Evolutionary conservation across 2,329 filamentous ascomycete species (phyloP).

Genomic region (Phyllosticta paracitricarpa): DNA sequence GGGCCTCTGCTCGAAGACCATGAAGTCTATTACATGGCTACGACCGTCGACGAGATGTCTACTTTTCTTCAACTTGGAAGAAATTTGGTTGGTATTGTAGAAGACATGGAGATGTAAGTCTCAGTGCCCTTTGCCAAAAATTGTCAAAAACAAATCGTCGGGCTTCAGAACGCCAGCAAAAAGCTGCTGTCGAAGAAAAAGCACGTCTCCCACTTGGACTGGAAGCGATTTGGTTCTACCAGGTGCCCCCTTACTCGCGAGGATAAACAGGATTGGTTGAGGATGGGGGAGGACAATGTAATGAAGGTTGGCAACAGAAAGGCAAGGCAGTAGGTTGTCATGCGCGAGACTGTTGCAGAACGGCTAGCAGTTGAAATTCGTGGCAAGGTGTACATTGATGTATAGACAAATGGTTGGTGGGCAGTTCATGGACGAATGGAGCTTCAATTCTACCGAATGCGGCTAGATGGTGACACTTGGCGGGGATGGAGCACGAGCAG

Average conservation of each 20-base stretch:
- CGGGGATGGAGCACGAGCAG: too few relatives aligned
- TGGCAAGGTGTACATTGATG: neutral
- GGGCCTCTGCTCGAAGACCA: too few relatives aligned
- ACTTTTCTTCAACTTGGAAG: neutral
- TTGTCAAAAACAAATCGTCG: too few relatives aligned
- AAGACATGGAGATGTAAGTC: neutral
- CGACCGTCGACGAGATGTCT: neutral
- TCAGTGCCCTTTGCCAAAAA: too few relatives aligned
- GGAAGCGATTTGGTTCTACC: too few relatives aligned
- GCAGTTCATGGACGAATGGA: neutral
- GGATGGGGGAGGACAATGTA: neutral
- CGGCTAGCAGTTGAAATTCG: neutral
- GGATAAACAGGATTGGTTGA: neutral
- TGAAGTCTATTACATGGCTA: too few relatives aligned
- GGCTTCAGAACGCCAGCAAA: too few relatives aligned
- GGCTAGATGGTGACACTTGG: too few relatives aligned
- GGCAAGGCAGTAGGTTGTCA: neutral
- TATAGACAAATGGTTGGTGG: neutral
- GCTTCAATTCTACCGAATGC: too few relatives aligned
- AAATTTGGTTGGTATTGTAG: neutral
- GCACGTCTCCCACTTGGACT: too few relatives aligned
- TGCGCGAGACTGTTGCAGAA: neutral
- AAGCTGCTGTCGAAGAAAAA: too few relatives aligned
- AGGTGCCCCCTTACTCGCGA: too few relatives aligned
- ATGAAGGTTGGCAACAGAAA: neutral